Base-by-base conservation (phyloP, 169 alveolate genomes). In the Babesia divergens region DNA sequence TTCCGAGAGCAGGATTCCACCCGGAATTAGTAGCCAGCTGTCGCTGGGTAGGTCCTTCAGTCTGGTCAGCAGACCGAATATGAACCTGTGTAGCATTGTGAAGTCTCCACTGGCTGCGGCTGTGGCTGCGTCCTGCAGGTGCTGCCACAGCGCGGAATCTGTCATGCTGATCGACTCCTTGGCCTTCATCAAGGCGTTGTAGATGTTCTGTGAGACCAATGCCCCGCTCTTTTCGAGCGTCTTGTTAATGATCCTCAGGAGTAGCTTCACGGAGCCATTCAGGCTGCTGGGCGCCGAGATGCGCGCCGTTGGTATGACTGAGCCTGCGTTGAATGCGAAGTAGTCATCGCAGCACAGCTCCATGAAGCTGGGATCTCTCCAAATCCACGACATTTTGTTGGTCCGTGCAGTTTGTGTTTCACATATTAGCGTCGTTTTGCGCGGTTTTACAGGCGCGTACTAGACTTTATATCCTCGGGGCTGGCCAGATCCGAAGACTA, bases 351-450 rank as follows among this genome's bases (percentile, higher is more conserved):
- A 75, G 65, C 74, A 64, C 66, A 59, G 85, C 71, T 75, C 85
- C 71, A 75, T 75, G 49, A 75, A 75, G 71, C 81, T 67, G 34
- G 68, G 85, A 51, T 75, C 85, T 46, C 56, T 75, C 85, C 85
- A 75, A 65, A 75, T 75, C 85, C 85, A 75, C 40, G 77, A 44
- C 85, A 75, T 75, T 67, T 35, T 35, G 46, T 28, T 16, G 32
- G 5, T 2, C 7, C n/a, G n/a, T n/a, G n/a, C n/a, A n/a, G n/a
- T n/a, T n/a, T n/a, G n/a, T n/a, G n/a, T n/a, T n/a, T n/a, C n/a
- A n/a, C n/a, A n/a, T n/a, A n/a, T n/a, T n/a, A n/a, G n/a, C n/a
- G n/a, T n/a, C n/a, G n/a, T n/a, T n/a, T n/a, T n/a, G n/a, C n/a
- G n/a, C n/a, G n/a, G n/a, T n/a, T n/a, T n/a, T n/a, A n/a, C n/a